Conservation (phyloP, 2,329 filamentous ascomycete genomes). For the Chrysoporthe deuterocubensis region DNA sequence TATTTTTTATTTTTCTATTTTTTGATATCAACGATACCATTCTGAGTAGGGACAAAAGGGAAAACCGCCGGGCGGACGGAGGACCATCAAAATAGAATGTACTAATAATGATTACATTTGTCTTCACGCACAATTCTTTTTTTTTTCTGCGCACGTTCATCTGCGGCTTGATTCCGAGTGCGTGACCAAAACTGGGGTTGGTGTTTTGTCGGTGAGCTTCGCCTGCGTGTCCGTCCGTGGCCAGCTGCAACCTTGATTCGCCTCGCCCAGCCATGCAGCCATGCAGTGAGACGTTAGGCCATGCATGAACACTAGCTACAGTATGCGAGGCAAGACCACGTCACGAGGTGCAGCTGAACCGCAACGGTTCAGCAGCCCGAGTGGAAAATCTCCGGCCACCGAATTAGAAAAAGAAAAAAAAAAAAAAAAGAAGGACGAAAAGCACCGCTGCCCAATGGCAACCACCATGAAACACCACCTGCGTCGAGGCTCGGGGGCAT, state of each 20-base stretch:
- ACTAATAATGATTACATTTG: slow-evolving; percentile 19
- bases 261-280: background rate
- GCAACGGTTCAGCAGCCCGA: background rate
- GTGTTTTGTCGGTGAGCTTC: slow-evolving; percentile 21
- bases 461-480: background rate
- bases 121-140: background rate
- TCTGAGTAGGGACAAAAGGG: slow-evolving; percentile 20
- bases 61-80: slow-evolving; percentile 22
- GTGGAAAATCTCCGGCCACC: slow-evolving; percentile 13
- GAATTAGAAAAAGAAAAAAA: background rate
- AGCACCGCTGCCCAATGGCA: slow-evolving; percentile 9
- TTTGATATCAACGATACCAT: slow-evolving; percentile 24
- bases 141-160: background rate
- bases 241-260: slow-evolving; percentile 14
- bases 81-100: slow-evolving; percentile 24
- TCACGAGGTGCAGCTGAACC: slow-evolving; percentile 1
- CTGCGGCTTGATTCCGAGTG: background rate
- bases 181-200: background rate
- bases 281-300: background rate
- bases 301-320: slow-evolving; percentile 14
- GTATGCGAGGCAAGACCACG: slow-evolving; percentile 18
- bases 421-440: background rate
- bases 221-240: background rate
- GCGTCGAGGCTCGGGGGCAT: background rate
- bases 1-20: background rate